Percentiles rank a stretch among this genome's conserved stretches.
Evolutionary conservation across 1,284 basidiomycete genomes (phyloP).

Genomic region (Lignosus rhinocerotis): DNA sequence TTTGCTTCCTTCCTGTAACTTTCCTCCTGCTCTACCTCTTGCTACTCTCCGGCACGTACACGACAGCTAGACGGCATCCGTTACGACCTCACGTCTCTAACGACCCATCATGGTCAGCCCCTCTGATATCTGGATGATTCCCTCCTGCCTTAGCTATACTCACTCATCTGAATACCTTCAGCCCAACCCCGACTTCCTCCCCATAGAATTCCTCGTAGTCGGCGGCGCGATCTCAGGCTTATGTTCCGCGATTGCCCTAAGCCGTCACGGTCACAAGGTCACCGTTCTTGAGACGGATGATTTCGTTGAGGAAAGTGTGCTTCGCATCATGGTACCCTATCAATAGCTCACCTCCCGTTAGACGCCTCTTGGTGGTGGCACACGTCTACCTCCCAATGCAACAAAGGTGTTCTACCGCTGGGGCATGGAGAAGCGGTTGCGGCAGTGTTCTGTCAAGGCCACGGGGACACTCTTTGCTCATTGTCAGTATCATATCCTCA

Average conservation of each 20-base stretch:
- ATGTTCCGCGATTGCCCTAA: constrained; percentile 28
- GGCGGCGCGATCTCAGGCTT: constrained; percentile 32
- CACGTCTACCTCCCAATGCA: constrained; percentile 28
- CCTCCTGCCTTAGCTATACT: neutral
- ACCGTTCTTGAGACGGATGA: constrained; percentile 24
- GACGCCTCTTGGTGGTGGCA: constrained; percentile 22
- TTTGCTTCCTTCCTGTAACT: neutral
- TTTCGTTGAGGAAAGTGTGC: neutral
- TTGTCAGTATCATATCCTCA: constrained; percentile 6
- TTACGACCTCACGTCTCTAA: neutral
- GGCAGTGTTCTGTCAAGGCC: constrained; percentile 14
- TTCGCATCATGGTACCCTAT: neutral
- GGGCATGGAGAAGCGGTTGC: constrained; percentile 30
- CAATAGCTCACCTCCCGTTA: neutral
- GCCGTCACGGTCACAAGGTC: constrained; percentile 29
- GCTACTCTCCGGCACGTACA: neutral
- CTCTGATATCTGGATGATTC: neutral
- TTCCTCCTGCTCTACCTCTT: neutral
- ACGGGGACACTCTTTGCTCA: constrained; percentile 18
- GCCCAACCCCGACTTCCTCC: constrained; percentile 12
- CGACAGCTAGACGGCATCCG: neutral
- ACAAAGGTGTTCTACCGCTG: constrained; percentile 27
- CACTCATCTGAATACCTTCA: neutral
- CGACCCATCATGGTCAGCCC: neutral
- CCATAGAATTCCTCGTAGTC: constrained; percentile 31